A percentile compares a stretch with the other conserved stretches of the same genome.
phyloP scores from a whole-genome alignment of 2,329 filamentous ascomycete genomes.

The Aspergillus texensis region DNA sequence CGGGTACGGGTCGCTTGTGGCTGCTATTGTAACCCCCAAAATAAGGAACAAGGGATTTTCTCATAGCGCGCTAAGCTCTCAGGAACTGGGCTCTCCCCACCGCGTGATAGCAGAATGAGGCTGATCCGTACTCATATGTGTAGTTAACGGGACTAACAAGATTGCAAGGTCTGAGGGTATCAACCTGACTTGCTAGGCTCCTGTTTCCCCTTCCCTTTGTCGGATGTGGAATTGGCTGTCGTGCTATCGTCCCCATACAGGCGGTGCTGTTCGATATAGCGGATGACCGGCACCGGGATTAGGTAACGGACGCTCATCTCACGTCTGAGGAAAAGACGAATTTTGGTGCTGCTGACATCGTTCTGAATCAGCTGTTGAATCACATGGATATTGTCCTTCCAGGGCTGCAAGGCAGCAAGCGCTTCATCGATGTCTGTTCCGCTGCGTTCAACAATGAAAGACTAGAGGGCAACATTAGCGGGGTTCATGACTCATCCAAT shows the following conservation, averaged over 20 bases:
- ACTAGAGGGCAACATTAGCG: constrained; percentile 35
- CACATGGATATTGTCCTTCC: constrained; percentile 83
- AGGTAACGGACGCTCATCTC: constrained; percentile 81
- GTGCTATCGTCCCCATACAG: constrained; percentile 61
- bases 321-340: constrained; percentile 75
- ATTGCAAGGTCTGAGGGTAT: constrained; percentile 9
- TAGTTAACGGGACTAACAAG: neutral
- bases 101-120: neutral
- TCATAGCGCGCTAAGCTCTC: neutral
- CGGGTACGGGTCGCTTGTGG: neutral
- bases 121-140: neutral
- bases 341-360: constrained; percentile 80
- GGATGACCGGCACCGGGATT: constrained; percentile 73
- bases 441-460: constrained; percentile 83
- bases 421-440: constrained; percentile 90
- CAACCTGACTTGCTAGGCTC: constrained; percentile 29
- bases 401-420: constrained; percentile 76
- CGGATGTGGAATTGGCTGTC: constrained; percentile 25
- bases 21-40: no score
- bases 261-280: constrained; percentile 70
- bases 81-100: neutral
- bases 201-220: constrained; percentile 39
- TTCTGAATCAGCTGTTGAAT: constrained; percentile 88
- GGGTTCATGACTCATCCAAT: neutral
- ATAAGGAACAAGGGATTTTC: neutral